Percentiles rank a stretch among this genome's conserved stretches.
phyloP scores from a whole-genome alignment of 2,329 filamentous ascomycete genomes.

The Hawksworthiomyces lignivorus region DNA sequence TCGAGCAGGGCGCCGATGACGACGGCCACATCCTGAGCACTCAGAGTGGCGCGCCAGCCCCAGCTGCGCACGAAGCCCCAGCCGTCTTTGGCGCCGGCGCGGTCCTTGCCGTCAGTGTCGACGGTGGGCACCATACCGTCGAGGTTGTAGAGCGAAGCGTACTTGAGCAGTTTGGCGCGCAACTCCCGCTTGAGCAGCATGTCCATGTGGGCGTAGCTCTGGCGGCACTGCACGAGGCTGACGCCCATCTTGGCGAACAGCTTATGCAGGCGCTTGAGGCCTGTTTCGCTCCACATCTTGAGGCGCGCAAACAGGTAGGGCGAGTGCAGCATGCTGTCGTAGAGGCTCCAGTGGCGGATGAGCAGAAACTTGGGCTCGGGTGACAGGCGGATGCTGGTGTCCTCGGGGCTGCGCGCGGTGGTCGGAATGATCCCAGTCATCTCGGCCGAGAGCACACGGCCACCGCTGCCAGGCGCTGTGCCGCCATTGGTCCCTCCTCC shows the following conservation, averaged over 20 bases:
- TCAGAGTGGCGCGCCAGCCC: conserved; percentile 94
- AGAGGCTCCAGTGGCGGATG: conserved; percentile 92
- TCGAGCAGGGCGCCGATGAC: conserved; percentile 88
- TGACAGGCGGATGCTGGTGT: conserved; percentile 84
- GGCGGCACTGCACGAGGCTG: conserved; percentile 84
- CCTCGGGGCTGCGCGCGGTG: conserved; percentile 78
- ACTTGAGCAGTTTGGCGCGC: conserved; percentile 78
- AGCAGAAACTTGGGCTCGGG: conserved; percentile 91
- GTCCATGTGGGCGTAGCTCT: conserved; percentile 97
- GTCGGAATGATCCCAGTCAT: conserved; percentile 79
- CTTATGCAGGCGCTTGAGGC: conserved; percentile 83
- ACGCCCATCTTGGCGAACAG: conserved; percentile 97
- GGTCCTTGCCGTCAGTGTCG: conserved; percentile 61
- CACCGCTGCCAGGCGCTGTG: conserved; percentile 30
- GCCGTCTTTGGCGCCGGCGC: conserved; percentile 71
- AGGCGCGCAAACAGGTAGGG: conserved; percentile 87
- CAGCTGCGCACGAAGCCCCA: conserved; percentile 97
- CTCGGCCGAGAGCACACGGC: conserved; percentile 55
- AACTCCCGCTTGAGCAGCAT: conserved; percentile 83
- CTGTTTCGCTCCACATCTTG: conserved; percentile 89
- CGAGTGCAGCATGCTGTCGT: conserved; percentile 97
- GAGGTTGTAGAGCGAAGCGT: conserved; percentile 86
- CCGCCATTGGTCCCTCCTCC: conserved; percentile 39
- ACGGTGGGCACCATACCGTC: conserved; percentile 84
- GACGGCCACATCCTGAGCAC: conserved; percentile 88